These are phyloP conservation scores for Beauveria medogensis DNA, from an alignment of 2,329 filamentous ascomycete species.

Conservation along the genomic window DNA sequence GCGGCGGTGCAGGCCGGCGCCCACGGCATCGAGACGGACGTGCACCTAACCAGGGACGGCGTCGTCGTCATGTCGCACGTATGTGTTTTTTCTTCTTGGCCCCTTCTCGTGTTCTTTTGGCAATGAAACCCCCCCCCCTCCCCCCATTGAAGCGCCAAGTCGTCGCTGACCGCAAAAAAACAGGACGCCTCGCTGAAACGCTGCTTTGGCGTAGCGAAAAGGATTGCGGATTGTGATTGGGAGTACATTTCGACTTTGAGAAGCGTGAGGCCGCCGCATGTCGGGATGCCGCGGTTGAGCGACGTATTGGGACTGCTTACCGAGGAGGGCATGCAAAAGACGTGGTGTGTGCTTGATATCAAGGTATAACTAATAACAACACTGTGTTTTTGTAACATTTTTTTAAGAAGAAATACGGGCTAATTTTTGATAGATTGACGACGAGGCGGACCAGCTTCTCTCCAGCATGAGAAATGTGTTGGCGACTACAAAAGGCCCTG, in stretches of 20 bases:
- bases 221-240: constrained; percentile 71
- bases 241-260: constrained; percentile 58
- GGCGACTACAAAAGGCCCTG: constrained; percentile 36
- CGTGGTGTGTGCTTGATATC: constrained; percentile 84
- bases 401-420: background rate
- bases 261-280: constrained; percentile 59
- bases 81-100: constrained; percentile 16
- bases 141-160: background rate
- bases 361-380: constrained; percentile 48
- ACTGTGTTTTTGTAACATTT: too few relatives aligned
- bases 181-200: constrained; percentile 70
- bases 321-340: constrained; percentile 52
- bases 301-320: constrained; percentile 70
- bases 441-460: constrained; percentile 64
- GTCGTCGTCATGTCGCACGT: constrained; percentile 82
- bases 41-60: constrained; percentile 74
- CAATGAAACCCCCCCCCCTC: too few relatives aligned
- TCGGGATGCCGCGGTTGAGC: constrained; percentile 62
- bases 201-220: constrained; percentile 69
- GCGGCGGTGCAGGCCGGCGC: constrained; percentile 66
- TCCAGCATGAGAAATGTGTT: constrained; percentile 58
- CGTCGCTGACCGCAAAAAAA: background rate
- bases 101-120: background rate
- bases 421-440: constrained; percentile 22
- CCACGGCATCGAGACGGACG: constrained; percentile 79